Evolutionary conservation across 352 stramenopile genomes (phyloP).

Genomic region (Pythium dissotocum): DNA sequence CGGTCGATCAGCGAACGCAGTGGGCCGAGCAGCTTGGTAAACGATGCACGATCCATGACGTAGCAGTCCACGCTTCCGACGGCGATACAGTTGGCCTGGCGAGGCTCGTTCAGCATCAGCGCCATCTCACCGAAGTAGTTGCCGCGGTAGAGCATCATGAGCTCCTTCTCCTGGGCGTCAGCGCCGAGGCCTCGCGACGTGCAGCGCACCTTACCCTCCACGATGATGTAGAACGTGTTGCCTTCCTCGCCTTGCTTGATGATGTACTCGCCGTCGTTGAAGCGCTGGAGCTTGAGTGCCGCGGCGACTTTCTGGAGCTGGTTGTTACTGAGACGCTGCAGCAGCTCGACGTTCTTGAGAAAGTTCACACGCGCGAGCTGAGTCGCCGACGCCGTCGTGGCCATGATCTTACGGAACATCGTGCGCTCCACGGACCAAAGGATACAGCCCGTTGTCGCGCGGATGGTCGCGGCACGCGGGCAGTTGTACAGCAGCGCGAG

Average conservation of each 20-base stretch:
- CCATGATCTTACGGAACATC: slow-evolving; percentile 83
- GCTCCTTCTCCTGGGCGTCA: slow-evolving; percentile 64
- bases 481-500: slow-evolving; percentile 97
- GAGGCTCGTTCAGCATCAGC: slow-evolving; percentile 79
- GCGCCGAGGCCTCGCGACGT: slow-evolving; percentile 48
- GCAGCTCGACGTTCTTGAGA: slow-evolving; percentile 93
- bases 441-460: slow-evolving; percentile 77
- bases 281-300: slow-evolving; percentile 82
- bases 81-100: slow-evolving; percentile 86
- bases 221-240: slow-evolving; percentile 97
- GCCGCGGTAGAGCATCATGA: slow-evolving; percentile 76
- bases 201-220: slow-evolving; percentile 90
- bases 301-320: slow-evolving; percentile 86
- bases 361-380: slow-evolving; percentile 87
- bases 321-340: slow-evolving; percentile 89
- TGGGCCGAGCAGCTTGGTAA: slow-evolving; percentile 85
- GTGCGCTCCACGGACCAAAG: slow-evolving; percentile 94
- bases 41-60: slow-evolving; percentile 87
- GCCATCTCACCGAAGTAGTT: slow-evolving; percentile 91
- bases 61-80: slow-evolving; percentile 87
- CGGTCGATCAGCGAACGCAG: slow-evolving; percentile 76
- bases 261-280: slow-evolving; percentile 91
- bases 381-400: slow-evolving; percentile 69
- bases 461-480: slow-evolving; percentile 93
- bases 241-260: slow-evolving; percentile 93